Base-by-base conservation (phyloP, 441 rosid species). In the Populus hybrid region DNA sequence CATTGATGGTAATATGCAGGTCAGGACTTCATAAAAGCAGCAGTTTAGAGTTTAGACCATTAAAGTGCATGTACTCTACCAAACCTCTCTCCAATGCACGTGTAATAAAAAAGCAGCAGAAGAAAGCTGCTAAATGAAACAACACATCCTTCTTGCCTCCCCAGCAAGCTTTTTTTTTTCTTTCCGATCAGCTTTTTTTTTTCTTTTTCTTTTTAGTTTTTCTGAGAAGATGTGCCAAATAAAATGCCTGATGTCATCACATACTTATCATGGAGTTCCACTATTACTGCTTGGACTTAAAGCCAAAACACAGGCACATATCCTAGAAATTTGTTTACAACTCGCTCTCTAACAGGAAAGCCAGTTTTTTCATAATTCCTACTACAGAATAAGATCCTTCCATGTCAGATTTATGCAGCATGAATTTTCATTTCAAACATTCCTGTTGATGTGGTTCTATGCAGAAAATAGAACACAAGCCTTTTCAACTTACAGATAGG, bases 401-500 rank as follows among this genome's bases (percentile, higher is more conserved):
- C 35, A 34, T 35, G 26, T 34, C 38, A 2, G 40, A 23, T 23
- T 7, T 32, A 57, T 9, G 1, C 3, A 69, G 23, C 6, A 21
- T 6, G 70, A 36, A 61, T 68, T 69, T 23, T 38, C 20, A 16
- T 28, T 69, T 61, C 72, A 24, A 2, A 18, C 35, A 74, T 63
- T 46, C n/a, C 4, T 32, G 23, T 26, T 16, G 24, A 54, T 18
- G 34, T 8, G 21, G 67, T 67, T 4, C 6, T 38, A 35, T 26
- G n/a, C 3, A 40, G 50, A 35, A 20, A 66, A 54, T 1, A 28
- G 66, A 10, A 7, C 72, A 4, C 46, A 61, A 61, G 36, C 24
- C 30, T 32, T 57, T 32, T 59, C 36, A 76, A 84, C 96, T 90
- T 88, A 95, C 86, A 71, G 89, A 90, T 68, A 95, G 77, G 59